Evolutionary conservation across 768 basidiomycete genomes (phyloP), one percentile per base, ranked within the genome.

Genomic region (Wakefieldia striispora): DNA sequence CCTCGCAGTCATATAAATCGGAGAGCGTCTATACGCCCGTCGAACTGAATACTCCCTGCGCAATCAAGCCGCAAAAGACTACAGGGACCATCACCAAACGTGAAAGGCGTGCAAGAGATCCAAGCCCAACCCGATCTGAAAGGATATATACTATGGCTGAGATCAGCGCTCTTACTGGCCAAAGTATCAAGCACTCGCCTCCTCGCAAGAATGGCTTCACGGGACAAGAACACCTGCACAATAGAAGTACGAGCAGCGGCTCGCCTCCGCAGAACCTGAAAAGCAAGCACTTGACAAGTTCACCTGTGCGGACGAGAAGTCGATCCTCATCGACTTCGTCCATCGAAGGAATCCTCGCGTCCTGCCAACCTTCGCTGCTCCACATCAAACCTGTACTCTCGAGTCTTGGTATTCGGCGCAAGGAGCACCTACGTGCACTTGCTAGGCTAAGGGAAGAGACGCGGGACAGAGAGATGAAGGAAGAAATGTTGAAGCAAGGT

Each of bases 391-490:
- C 83, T 0, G 68, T 79, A 16, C 68, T 89, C 26, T 71, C 70
- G 26, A 74, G 69, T 23, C 70, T 89, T 10, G 86, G 87, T 0
- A 84, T 88, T 27, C 66, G 71, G 43, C 74, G 68, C 9, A 70
- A 79, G 43, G 83, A 81, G 34, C 86, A 88, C 64, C 65, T 89
- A 33, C 72, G 76, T 11, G 87, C 87, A 3, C 68, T 88, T 16
- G 76, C 75, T 9, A 72, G 77, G 47, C 64, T 89, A 53, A 78
- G 77, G 33, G 83, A 84, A 47, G 82, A 79, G 51, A 88, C 82
- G 19, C 68, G 87, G 54, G 80, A 89, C 63, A 69, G 79, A 49
- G 84, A 88, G 63, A 74, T 89, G 40, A 84, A 76, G 65, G 83
- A 85, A 57, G 83, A 82, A 55, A 87, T 85, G 46, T 60, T 89